These are phyloP conservation scores for Fraxinus paxiana DNA, from an alignment of 305 asterid genomes.

Conservation along the genomic window DNA sequence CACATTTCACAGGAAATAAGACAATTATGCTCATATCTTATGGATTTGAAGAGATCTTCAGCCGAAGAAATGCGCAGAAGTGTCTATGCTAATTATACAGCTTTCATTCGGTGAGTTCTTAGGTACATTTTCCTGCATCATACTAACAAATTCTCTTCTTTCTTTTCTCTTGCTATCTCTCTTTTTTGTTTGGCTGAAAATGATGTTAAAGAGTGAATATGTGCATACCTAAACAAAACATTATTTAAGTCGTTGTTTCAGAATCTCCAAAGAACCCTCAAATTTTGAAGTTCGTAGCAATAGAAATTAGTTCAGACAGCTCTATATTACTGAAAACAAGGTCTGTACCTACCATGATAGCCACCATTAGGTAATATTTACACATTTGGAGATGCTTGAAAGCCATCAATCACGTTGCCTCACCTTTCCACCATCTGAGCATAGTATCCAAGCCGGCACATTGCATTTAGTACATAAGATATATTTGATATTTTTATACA, in stretches of 20 bases:
- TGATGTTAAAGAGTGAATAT: conserved; percentile 5
- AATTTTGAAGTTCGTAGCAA: neutral
- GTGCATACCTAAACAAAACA: neutral
- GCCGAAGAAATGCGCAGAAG: conserved; percentile 99
- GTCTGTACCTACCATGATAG: neutral
- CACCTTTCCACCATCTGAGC: neutral
- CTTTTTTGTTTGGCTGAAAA: conserved; percentile 1
- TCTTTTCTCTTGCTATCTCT: neutral
- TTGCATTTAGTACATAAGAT: neutral
- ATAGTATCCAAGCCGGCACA: neutral
- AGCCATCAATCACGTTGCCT: neutral
- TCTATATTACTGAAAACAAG: neutral
- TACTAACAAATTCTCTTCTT: neutral
- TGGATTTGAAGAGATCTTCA: conserved; percentile 93
- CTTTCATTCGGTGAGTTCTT: conserved; percentile 85
- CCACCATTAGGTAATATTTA: neutral
- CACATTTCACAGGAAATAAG: conserved; percentile 72
- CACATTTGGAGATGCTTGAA: neutral
- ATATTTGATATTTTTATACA: neutral
- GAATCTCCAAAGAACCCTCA: neutral
- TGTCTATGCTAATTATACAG: conserved; percentile 91
- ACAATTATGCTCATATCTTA: conserved; percentile 80
- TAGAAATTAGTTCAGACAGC: neutral
- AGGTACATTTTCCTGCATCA: conserved; percentile 1
- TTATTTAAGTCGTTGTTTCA: neutral